These are phyloP conservation scores for Periglandula ipomoeae DNA, from an alignment of 2,329 filamentous ascomycete species.

Conservation along the genomic window DNA sequence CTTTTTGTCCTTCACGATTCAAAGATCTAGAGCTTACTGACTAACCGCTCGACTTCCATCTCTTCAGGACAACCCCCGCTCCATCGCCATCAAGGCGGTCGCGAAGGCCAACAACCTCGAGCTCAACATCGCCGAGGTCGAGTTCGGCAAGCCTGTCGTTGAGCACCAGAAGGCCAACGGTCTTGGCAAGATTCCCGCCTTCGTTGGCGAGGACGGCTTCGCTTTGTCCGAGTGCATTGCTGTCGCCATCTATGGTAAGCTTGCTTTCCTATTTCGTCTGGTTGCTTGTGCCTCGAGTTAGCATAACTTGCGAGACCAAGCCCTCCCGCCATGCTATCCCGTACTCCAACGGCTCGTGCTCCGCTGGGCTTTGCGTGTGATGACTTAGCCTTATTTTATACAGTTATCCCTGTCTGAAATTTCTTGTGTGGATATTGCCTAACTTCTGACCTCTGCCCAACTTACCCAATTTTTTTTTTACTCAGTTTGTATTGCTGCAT, in stretches of 20 bases:
- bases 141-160: conserved; percentile 52
- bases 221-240: conserved; percentile 82
- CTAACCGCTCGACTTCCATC: conserved; percentile 1
- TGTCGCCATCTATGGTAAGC: conserved; percentile 93
- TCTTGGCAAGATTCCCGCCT: conserved; percentile 86
- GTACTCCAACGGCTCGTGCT: background rate
- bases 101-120: conserved; percentile 97
- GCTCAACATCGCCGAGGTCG: conserved; percentile 70
- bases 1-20: conserved; percentile 10
- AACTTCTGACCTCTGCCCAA: conserved; percentile 60
- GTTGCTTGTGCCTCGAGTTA: background rate
- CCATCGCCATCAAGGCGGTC: conserved; percentile 79
- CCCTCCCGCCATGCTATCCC: background rate
- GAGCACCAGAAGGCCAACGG: conserved; percentile 83
- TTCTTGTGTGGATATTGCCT: conserved; percentile 77
- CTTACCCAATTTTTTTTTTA: conserved; percentile 11
- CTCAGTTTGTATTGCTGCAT: background rate
- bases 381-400: conserved; percentile 66
- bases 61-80: conserved; percentile 75
- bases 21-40: background rate
- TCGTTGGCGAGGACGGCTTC: conserved; percentile 87
- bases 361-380: conserved; percentile 32
- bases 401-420: conserved; percentile 99
- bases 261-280: no score
- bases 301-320: background rate